Percentiles rank a stretch among this genome's conserved stretches.
Conservation (phyloP, 352 stramenopile genomes). For the Globisporangium heterothallicum region DNA sequence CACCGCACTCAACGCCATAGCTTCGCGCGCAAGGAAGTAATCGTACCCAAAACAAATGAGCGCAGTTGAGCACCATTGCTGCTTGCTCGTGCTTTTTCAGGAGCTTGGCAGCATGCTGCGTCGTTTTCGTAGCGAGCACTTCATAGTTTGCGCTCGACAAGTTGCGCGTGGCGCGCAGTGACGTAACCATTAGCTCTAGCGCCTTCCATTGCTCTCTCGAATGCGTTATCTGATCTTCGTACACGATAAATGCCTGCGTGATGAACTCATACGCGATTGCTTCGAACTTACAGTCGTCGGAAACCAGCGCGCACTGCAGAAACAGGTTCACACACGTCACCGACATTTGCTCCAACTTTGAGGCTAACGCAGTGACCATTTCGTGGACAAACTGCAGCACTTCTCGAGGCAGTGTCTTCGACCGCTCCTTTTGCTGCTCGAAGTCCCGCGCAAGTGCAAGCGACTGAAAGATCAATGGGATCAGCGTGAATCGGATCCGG, state of each 20-base stretch:
- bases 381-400: conserved; percentile 98
- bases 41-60: conserved; percentile 95
- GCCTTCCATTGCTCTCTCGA: conserved; percentile 86
- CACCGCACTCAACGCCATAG: too few species aligned
- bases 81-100: conserved; percentile 97
- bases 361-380: conserved; percentile 91
- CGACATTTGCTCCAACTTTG: conserved; percentile 67
- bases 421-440: conserved; percentile 11
- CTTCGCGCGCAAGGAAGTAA: too few species aligned
- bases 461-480: conserved; percentile 90
- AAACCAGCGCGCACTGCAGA: conserved; percentile 89
- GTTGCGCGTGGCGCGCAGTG: conserved; percentile 71
- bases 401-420: conserved; percentile 81
- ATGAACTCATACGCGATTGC: conserved; percentile 97
- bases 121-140: conserved; percentile 94
- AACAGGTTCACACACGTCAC: conserved; percentile 91
- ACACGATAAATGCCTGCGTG: conserved; percentile 93
- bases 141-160: conserved; percentile 91
- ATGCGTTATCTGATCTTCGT: conserved; percentile 95
- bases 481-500: conserved; percentile 89
- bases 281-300: conserved; percentile 79
- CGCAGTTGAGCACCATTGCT: conserved; percentile 91
- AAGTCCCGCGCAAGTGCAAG: conserved; percentile 75
- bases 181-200: conserved; percentile 87
- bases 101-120: conserved; percentile 94